Percentiles rank a stretch among this genome's conserved stretches.
Conservation (phyloP, 495 filamentous ascomycete genomes). For the Annulohypoxylon nitens region DNA sequence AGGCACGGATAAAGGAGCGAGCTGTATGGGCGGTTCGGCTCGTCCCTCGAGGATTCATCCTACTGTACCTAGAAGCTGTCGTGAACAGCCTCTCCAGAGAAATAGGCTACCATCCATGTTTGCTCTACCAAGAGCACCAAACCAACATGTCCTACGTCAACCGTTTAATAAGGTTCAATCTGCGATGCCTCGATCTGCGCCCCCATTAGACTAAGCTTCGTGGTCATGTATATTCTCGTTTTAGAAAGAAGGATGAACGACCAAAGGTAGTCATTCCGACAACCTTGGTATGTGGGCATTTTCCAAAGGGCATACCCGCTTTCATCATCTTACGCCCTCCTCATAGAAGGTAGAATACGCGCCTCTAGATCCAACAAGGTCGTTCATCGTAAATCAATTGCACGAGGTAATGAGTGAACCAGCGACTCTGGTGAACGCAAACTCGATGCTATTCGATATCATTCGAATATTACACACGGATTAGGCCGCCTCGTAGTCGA, state of each 20-base stretch:
- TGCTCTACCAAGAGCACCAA: constrained; percentile 31
- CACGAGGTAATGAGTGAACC: constrained; percentile 3
- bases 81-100: constrained; percentile 12
- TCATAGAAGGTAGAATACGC: background rate
- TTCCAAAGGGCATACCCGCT: constrained; percentile 8
- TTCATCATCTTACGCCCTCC: constrained; percentile 3
- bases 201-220: constrained; percentile 30
- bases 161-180: constrained; percentile 20
- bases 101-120: constrained; percentile 34
- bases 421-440: constrained; percentile 24
- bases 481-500: constrained; percentile 18
- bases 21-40: constrained; percentile 35
- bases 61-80: constrained; percentile 17
- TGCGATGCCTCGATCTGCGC: constrained; percentile 44
- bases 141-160: constrained; percentile 22
- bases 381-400: background rate
- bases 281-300: background rate
- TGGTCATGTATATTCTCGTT: constrained; percentile 16
- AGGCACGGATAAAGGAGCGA: constrained; percentile 43
- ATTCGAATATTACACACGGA: constrained; percentile 38
- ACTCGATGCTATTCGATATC: constrained; percentile 10
- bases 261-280: constrained; percentile 25
- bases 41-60: constrained; percentile 41
- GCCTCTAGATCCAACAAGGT: constrained; percentile 4
- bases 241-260: background rate